Conservation (phyloP, 1,139 yeast genomes). For the Candida albicans region DNA sequence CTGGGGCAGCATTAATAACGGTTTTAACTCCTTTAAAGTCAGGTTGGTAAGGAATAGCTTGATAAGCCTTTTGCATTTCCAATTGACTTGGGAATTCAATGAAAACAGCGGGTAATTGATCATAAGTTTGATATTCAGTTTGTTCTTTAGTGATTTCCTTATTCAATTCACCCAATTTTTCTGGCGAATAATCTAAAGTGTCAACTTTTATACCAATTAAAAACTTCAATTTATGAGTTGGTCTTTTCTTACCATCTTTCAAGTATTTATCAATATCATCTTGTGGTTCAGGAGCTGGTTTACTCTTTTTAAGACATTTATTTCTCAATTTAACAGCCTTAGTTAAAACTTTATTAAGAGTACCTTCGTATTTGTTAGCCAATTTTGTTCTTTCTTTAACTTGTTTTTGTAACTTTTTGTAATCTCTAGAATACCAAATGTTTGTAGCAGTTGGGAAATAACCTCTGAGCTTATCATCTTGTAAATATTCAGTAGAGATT, state of each 20-base stretch:
- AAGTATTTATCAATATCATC: constrained; percentile 57
- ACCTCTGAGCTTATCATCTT: constrained; percentile 53
- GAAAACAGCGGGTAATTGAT: constrained; percentile 72
- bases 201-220: constrained; percentile 81
- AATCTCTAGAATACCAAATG: constrained; percentile 66
- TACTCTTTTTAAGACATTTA: constrained; percentile 59
- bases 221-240: constrained; percentile 58
- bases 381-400: constrained; percentile 57
- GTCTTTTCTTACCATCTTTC: constrained; percentile 64
- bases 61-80: constrained; percentile 88
- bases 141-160: constrained; percentile 63
- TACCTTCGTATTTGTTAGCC: constrained; percentile 56
- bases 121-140: constrained; percentile 40
- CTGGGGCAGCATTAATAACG: constrained; percentile 62
- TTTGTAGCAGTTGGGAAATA: constrained; percentile 62
- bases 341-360: constrained; percentile 53
- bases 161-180: constrained; percentile 67
- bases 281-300: constrained; percentile 53
- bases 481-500: constrained; percentile 47
- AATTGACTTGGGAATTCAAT: constrained; percentile 84
- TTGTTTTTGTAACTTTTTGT: constrained; percentile 49
- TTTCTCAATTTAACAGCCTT: constrained; percentile 57
- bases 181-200: constrained; percentile 70
- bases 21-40: constrained; percentile 67
- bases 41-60: constrained; percentile 66